phyloP scores from a whole-genome alignment of 148 eudicot species.

The Linanthus parryae region DNA sequence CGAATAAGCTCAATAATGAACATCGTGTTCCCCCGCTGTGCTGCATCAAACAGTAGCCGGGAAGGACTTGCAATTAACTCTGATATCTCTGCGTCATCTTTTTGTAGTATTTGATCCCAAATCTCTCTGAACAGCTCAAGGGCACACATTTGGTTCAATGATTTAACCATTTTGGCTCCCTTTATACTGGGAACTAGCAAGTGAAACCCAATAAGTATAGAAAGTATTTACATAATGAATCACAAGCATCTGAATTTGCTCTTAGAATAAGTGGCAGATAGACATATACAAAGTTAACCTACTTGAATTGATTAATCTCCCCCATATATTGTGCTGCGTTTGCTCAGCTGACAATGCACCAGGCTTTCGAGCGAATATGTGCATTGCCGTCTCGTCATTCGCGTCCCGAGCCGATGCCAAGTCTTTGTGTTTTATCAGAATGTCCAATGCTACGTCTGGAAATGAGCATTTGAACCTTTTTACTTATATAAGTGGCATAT shows the following conservation, averaged over 20 bases:
- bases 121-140: slow-evolving; percentile 3
- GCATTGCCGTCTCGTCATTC: neutral
- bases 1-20: slow-evolving; percentile 4
- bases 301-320: neutral
- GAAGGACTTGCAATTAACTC: slow-evolving; percentile 3
- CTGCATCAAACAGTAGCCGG: neutral
- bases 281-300: neutral
- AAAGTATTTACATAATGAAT: too few relatives aligned
- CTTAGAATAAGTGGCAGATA: too few relatives aligned
- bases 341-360: too few relatives aligned
- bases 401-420: too few relatives aligned
- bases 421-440: too few relatives aligned
- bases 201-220: too few relatives aligned
- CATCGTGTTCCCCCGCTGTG: slow-evolving; percentile 1
- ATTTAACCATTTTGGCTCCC: neutral
- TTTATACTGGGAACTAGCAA: too few relatives aligned
- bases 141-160: slow-evolving; percentile 10
- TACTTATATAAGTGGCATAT: too few relatives aligned
- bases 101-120: slow-evolving; percentile 2
- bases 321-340: neutral
- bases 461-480: too few relatives aligned
- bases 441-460: neutral
- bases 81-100: slow-evolving; percentile 3
- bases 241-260: too few relatives aligned
- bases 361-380: neutral